Percentiles rank a stretch among this genome's conserved stretches.
These are phyloP conservation scores for Ophiostoma quercus DNA, from an alignment of 2,329 filamentous ascomycete genomes.

Conservation along the genomic window DNA sequence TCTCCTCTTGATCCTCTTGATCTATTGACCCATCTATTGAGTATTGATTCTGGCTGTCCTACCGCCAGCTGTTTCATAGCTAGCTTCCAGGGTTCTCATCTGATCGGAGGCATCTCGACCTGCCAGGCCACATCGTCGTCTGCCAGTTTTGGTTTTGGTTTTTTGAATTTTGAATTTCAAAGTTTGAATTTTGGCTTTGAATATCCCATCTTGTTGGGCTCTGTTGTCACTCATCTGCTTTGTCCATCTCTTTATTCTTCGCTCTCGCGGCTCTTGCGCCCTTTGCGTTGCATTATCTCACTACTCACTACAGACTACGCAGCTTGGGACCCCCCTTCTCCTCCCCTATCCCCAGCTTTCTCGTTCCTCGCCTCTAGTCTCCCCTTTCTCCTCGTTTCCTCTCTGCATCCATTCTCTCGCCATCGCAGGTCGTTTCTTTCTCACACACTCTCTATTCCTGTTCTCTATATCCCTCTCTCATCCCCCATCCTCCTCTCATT, in stretches of 20 bases:
- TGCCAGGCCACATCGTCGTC: background rate
- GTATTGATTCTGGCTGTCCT: background rate
- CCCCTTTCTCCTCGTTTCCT: background rate
- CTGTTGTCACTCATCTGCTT: background rate
- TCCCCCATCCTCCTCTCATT: background rate
- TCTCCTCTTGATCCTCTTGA: no score
- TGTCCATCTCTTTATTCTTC: conserved; percentile 2
- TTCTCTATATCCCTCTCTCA: background rate
- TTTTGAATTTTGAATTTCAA: background rate
- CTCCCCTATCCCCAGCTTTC: conserved; percentile 1
- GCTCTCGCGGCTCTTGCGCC: background rate
- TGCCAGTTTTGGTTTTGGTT: background rate
- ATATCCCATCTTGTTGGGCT: background rate
- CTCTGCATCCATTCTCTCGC: background rate
- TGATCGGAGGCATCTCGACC: background rate
- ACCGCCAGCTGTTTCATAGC: background rate
- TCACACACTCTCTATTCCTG: background rate
- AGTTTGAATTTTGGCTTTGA: background rate
- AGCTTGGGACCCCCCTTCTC: background rate
- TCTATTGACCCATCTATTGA: background rate
- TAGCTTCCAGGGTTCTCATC: background rate
- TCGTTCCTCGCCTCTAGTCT: background rate
- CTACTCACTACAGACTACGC: background rate
- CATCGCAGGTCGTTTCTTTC: background rate
- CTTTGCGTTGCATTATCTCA: background rate